Evolutionary conservation across 208 protist genomes (phyloP).

Genomic region (Crithidia bombi): DNA sequence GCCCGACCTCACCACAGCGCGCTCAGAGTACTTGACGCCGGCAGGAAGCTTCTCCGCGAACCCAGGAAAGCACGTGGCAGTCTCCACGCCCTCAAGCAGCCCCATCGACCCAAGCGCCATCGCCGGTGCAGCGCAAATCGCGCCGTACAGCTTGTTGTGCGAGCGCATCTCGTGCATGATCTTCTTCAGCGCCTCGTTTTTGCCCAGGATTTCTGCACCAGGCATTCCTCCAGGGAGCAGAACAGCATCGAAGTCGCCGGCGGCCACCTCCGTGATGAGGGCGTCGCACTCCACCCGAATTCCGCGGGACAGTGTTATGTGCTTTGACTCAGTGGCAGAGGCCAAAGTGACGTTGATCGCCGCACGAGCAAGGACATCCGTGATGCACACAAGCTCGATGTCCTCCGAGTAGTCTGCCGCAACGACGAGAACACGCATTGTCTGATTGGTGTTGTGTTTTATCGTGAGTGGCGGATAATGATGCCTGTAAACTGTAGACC

Average conservation of each 20-base stretch:
- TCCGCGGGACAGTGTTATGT: conserved; percentile 69
- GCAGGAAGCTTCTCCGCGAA: conserved; percentile 79
- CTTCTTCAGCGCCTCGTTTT: conserved; percentile 64
- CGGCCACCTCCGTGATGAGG: conserved; percentile 66
- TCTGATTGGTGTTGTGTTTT: background rate
- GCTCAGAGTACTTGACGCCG: conserved; percentile 47
- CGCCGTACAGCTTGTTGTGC: conserved; percentile 78
- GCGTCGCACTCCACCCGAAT: conserved; percentile 62
- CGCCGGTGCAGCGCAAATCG: conserved; percentile 84
- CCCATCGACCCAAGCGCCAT: conserved; percentile 70
- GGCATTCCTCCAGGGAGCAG: conserved; percentile 83
- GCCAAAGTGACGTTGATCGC: conserved; percentile 78
- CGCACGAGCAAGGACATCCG: conserved; percentile 78
- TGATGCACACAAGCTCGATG: conserved; percentile 87
- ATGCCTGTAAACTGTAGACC: background rate
- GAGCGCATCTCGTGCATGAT: conserved; percentile 63
- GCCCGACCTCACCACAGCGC: conserved; percentile 74
- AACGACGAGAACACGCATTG: conserved; percentile 80
- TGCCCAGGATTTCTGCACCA: conserved; percentile 72
- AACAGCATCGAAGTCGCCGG: conserved; percentile 70
- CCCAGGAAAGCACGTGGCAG: conserved; percentile 79
- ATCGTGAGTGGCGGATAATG: background rate
- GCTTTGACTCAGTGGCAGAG: conserved; percentile 69
- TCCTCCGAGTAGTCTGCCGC: conserved; percentile 86
- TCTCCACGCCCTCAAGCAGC: conserved; percentile 73